Percentiles rank a stretch among this genome's conserved stretches.
phyloP scores from a whole-genome alignment of 768 basidiomycete species.

The Calvatia gigantea region DNA sequence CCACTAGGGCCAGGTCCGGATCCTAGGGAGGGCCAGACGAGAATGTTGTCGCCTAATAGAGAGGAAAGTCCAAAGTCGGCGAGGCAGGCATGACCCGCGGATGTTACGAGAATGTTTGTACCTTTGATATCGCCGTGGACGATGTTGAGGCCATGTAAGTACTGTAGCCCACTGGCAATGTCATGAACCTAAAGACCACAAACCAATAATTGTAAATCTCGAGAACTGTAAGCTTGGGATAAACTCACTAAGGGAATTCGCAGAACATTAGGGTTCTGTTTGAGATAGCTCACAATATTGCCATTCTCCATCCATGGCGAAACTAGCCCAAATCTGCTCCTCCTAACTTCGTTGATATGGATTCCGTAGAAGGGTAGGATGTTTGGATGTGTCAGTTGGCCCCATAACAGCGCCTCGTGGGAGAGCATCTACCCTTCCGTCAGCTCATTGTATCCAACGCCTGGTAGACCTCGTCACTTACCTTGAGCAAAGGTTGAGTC shows the following conservation, averaged over 20 bases:
- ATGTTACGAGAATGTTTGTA: constrained; percentile 14
- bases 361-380: constrained; percentile 19
- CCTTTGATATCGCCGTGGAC: constrained; percentile 15
- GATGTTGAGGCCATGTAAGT: constrained; percentile 12
- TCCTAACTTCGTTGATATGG: constrained; percentile 8
- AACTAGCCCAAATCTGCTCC: constrained; percentile 11
- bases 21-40: constrained; percentile 13
- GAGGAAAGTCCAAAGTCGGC: constrained; percentile 14
- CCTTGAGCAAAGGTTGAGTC: constrained; percentile 20
- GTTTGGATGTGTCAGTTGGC: constrained; percentile 15
- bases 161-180: constrained; percentile 12
- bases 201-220: background rate
- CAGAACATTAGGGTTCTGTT: constrained; percentile 5
- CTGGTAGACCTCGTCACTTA: too few relatives aligned
- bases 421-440: constrained; percentile 4
- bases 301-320: constrained; percentile 19
- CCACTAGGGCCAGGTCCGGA: background rate
- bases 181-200: constrained; percentile 15
- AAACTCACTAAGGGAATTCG: constrained; percentile 10
- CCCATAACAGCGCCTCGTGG: constrained; percentile 17
- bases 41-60: constrained; percentile 14
- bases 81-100: constrained; percentile 10
- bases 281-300: constrained; percentile 13
- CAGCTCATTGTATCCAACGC: too few relatives aligned
- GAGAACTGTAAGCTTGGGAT: background rate